Evolutionary conservation across 331 rosid genomes (phyloP).

Genomic region (Saraca asoca): DNA sequence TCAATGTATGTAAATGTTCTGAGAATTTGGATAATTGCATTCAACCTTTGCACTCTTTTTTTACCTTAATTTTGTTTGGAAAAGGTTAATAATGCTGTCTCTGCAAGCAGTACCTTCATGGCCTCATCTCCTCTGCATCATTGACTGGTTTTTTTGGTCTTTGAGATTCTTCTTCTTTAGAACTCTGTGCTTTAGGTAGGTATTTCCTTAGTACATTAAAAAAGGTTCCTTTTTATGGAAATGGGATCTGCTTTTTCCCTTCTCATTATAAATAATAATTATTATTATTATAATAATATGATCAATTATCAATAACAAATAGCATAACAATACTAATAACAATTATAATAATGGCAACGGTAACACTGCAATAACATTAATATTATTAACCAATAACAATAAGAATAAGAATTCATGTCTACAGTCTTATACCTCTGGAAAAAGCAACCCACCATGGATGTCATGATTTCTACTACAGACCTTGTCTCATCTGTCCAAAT

Average conservation of each 20-base stretch:
- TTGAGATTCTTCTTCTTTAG: conserved; percentile 76
- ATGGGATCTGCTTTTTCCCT: conserved; percentile 77
- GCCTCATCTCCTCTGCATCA: conserved; percentile 77
- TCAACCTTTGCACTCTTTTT: neutral
- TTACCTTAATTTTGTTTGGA: conserved; percentile 41
- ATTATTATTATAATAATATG: conserved; percentile 11
- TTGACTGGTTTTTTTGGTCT: conserved; percentile 54
- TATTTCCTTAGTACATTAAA: conserved; percentile 71
- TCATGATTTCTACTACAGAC: conserved; percentile 67
- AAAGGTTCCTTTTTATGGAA: conserved; percentile 88
- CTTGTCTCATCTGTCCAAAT: conserved; percentile 74
- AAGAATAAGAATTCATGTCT: neutral
- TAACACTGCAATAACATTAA: neutral
- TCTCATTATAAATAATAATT: conserved; percentile 56
- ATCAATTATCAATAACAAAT: no score
- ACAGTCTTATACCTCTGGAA: conserved; percentile 44
- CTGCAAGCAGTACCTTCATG: conserved; percentile 58
- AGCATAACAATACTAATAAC: neutral
- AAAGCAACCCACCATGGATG: conserved; percentile 51
- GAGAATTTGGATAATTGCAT: neutral
- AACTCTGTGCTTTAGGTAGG: conserved; percentile 85
- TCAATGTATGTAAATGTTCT: conserved; percentile 15
- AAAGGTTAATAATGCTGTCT: conserved; percentile 69
- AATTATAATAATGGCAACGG: conserved; percentile 23
- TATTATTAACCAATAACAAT: no score